Percentiles rank a stretch among this genome's conserved stretches.
Conservation (phyloP, 148 eudicot genomes). For the Rhododendron mucronatum region DNA sequence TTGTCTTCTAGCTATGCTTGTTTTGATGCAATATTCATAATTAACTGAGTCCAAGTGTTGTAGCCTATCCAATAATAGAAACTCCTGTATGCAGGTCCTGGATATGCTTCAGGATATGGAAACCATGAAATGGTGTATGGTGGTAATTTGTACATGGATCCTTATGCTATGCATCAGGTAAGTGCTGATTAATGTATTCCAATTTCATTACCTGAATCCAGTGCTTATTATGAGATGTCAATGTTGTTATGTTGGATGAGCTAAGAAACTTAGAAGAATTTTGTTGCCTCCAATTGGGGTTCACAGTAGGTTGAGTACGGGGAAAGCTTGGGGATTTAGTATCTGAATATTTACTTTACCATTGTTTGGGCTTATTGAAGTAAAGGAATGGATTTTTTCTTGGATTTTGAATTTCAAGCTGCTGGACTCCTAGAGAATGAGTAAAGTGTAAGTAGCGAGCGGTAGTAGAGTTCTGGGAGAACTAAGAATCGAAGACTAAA, state of each 20-base stretch:
- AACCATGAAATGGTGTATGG: slow-evolving; percentile 32
- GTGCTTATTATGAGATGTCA: neutral
- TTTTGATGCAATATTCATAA: neutral
- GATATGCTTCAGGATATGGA: slow-evolving; percentile 37
- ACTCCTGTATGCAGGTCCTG: slow-evolving; percentile 32
- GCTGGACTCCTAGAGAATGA: neutral
- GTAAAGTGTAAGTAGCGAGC: neutral
- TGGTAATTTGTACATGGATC: slow-evolving; percentile 36
- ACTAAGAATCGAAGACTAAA: neutral
- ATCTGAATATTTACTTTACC: neutral
- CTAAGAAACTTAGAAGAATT: neutral
- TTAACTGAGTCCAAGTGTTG: neutral
- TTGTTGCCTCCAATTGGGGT: slow-evolving; percentile 6
- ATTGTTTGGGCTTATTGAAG: neutral
- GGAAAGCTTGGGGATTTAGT: neutral
- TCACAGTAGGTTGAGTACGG: neutral
- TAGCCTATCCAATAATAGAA: neutral
- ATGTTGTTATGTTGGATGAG: neutral
- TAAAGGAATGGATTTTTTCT: neutral
- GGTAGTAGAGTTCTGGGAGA: neutral
- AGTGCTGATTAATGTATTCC: neutral
- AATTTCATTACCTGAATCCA: neutral
- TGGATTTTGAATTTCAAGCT: neutral
- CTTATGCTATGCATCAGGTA: slow-evolving; percentile 58
- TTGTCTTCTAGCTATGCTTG: slow-evolving; percentile 1